A percentile compares a stretch with the other conserved stretches of the same genome.
These are phyloP conservation scores for Apostasia shenzhenica DNA, from an alignment of 106 monocot genomes.

Conservation along the genomic window DNA sequence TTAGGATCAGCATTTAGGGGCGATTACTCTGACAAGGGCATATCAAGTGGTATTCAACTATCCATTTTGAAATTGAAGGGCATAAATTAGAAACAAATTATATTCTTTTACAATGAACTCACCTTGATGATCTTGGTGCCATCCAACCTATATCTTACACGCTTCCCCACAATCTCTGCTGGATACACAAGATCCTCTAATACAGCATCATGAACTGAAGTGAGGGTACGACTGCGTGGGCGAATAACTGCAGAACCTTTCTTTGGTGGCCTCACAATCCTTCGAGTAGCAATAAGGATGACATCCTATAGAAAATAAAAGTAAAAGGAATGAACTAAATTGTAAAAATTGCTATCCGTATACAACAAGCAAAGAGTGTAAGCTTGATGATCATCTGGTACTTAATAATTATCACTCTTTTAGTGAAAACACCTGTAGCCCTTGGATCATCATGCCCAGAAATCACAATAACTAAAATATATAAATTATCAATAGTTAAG, in stretches of 20 bases:
- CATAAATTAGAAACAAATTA: neutral
- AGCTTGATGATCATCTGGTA: too few relatives aligned
- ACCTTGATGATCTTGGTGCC: conserved; percentile 88
- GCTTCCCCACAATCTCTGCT: conserved; percentile 88
- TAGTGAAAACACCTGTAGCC: too few relatives aligned
- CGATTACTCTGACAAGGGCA: too few relatives aligned
- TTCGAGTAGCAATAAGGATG: conserved; percentile 52
- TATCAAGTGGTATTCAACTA: too few relatives aligned
- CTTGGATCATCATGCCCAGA: too few relatives aligned
- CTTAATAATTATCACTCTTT: too few relatives aligned
- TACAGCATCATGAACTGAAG: conserved; percentile 82
- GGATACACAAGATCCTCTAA: conserved; percentile 87
- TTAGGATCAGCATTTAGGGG: too few relatives aligned
- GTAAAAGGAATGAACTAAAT: neutral
- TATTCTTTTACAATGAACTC: neutral
- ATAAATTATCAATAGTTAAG: too few relatives aligned
- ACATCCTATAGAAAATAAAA: conserved; percentile 49
- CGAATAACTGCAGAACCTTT: conserved; percentile 83
- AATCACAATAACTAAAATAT: too few relatives aligned
- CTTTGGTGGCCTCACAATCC: conserved; percentile 86
- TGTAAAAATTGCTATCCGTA: too few relatives aligned
- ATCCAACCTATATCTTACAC: conserved; percentile 69
- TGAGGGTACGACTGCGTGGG: conserved; percentile 74
- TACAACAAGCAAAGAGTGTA: too few relatives aligned
- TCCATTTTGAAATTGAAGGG: too few relatives aligned